phyloP scores from a whole-genome alignment of 768 basidiomycete species.

The Mrakia gelida region DNA sequence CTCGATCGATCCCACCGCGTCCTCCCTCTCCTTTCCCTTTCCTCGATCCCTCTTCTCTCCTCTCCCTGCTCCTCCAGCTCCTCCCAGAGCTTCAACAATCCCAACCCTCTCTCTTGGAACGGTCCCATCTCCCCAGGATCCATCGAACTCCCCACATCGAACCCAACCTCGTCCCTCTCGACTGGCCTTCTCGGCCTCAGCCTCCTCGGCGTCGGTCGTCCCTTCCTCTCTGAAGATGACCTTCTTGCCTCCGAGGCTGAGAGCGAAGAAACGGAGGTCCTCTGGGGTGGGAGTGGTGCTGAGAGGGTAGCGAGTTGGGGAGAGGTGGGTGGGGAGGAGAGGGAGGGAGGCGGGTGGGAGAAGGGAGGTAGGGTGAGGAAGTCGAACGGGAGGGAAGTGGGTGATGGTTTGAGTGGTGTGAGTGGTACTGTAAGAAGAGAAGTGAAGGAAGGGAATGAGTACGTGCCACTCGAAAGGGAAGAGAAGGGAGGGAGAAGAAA shows the following conservation, averaged over 20 bases:
- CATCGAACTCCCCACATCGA: conserved; percentile 1
- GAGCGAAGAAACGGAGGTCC: conserved; percentile 28
- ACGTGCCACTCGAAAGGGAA: not conserved
- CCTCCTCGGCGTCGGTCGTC: conserved; percentile 4
- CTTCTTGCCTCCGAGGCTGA: conserved; percentile 20
- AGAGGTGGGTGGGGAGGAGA: conserved; percentile 30
- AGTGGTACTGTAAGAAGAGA: conserved; percentile 15
- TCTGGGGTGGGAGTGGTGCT: conserved; percentile 23
- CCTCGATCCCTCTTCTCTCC: not conserved
- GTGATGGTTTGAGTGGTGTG: conserved; percentile 29
- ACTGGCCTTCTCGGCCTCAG: conserved; percentile 1
- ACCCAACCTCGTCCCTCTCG: conserved; percentile 20
- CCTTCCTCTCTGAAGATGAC: conserved; percentile 31
- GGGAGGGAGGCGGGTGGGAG: not conserved
- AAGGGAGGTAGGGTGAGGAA: conserved; percentile 17
- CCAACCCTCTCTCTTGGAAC: conserved; percentile 16
- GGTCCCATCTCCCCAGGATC: not conserved
- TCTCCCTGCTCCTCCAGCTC: not conserved
- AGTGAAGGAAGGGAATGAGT: not conserved
- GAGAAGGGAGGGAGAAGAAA: not conserved
- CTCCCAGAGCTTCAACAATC: conserved; percentile 14
- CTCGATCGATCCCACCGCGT: not conserved
- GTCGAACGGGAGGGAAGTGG: conserved; percentile 29
- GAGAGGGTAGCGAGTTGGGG: conserved; percentile 23
- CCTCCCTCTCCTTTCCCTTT: conserved; percentile 18